Conservation (phyloP, 495 filamentous ascomycete genomes). For the Massariosphaeria phaeospora region DNA sequence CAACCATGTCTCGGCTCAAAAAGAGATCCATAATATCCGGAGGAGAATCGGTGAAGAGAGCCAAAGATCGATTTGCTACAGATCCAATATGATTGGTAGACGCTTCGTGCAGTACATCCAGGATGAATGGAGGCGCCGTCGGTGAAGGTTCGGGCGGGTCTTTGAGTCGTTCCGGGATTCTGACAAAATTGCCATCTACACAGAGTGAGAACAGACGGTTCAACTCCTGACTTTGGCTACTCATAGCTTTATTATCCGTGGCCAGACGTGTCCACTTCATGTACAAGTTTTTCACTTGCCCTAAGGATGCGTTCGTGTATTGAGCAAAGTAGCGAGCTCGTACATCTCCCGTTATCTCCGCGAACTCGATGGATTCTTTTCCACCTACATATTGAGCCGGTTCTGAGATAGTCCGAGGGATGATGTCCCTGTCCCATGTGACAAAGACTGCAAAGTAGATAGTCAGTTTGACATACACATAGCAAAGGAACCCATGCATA, state of each 20-base stretch:
- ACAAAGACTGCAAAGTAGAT: conserved; percentile 45
- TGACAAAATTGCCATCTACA: conserved; percentile 50
- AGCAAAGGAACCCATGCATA: conserved; percentile 32
- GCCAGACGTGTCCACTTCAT: conserved; percentile 50
- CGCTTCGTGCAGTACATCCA: conserved; percentile 46
- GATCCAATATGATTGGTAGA: conserved; percentile 25
- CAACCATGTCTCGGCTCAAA: conserved; percentile 41
- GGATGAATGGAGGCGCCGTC: conserved; percentile 41
- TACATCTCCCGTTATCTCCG: conserved; percentile 45
- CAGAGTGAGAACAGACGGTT: conserved; percentile 52
- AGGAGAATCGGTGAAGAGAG: conserved; percentile 33
- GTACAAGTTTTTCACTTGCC: conserved; percentile 49
- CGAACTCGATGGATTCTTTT: conserved; percentile 45
- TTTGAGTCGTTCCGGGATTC: conserved; percentile 44
- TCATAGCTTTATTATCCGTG: conserved; percentile 46
- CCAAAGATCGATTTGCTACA: neutral
- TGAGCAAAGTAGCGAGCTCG: conserved; percentile 47
- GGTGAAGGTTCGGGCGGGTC: conserved; percentile 38
- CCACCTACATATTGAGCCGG: conserved; percentile 47
- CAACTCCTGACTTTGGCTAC: conserved; percentile 48
- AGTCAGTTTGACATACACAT: neutral
- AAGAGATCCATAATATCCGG: conserved; percentile 45
- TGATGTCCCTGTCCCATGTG: conserved; percentile 49
- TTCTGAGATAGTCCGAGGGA: conserved; percentile 44
- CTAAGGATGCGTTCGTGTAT: conserved; percentile 48